Evolutionary conservation across 164 flowering plant species (phyloP).

Genomic region (Malania oleifera): DNA sequence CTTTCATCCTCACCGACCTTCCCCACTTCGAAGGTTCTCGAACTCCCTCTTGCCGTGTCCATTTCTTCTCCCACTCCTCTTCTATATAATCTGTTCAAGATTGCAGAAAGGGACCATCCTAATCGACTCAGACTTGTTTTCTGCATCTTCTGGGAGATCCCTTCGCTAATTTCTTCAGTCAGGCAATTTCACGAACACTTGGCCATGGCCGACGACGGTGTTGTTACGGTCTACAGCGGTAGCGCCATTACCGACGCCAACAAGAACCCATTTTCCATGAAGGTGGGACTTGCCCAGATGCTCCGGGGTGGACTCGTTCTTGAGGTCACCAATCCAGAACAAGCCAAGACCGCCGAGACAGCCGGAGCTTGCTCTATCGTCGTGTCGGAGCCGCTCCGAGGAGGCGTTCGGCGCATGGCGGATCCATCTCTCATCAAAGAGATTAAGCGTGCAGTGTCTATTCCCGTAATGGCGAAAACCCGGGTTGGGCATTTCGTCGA

Average conservation of each 20-base stretch:
- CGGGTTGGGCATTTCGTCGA: slow-evolving; percentile 88
- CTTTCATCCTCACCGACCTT: too few relatives aligned
- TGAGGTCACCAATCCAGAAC: slow-evolving; percentile 40
- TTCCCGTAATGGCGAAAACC: slow-evolving; percentile 60
- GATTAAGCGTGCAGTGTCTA: slow-evolving; percentile 51
- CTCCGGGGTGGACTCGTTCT: slow-evolving; percentile 71
- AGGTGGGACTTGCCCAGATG: slow-evolving; percentile 53
- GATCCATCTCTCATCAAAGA: slow-evolving; percentile 55
- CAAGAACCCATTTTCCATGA: slow-evolving; percentile 51
- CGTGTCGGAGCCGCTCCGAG: slow-evolving; percentile 20
- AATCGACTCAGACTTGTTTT: too few relatives aligned
- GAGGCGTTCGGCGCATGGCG: slow-evolving; percentile 50
- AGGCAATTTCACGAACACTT: slow-evolving; percentile 23
- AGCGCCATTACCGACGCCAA: slow-evolving; percentile 40
- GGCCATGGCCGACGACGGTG: slow-evolving; percentile 43
- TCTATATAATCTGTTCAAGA: too few relatives aligned
- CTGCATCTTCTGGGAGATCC: too few relatives aligned
- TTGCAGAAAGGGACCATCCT: too few relatives aligned
- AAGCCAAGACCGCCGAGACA: slow-evolving; percentile 72
- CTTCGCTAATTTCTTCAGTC: background rate
- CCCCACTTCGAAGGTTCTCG: slow-evolving; percentile 21
- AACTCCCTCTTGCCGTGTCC: background rate
- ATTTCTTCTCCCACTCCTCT: background rate
- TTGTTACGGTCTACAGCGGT: slow-evolving; percentile 50
- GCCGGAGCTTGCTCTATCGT: slow-evolving; percentile 68